Percentiles rank a stretch among this genome's conserved stretches.
Evolutionary conservation across 768 basidiomycete genomes (phyloP).

Genomic region (Coprinellus aureogranulatus): DNA sequence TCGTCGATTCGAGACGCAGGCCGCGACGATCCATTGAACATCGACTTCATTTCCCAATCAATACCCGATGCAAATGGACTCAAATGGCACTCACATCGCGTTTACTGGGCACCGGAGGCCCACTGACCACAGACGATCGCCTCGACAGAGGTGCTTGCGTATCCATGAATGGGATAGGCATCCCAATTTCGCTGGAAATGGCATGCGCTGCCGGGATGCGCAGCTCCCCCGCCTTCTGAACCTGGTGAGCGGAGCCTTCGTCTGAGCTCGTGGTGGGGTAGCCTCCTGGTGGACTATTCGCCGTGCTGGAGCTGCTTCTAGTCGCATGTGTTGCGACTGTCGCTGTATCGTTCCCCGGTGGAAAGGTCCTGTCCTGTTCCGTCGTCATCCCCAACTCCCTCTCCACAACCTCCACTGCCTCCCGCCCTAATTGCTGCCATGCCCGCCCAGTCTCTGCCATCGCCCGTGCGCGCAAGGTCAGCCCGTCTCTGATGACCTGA

Average conservation of each 20-base stretch:
- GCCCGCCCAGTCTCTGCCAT: constrained; percentile 66
- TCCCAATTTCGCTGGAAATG: constrained; percentile 34
- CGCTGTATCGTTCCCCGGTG: background rate
- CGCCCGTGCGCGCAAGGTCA: constrained; percentile 60
- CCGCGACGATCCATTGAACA: too few species aligned
- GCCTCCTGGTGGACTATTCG: background rate
- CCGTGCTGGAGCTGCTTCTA: too few species aligned
- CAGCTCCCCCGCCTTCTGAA: constrained; percentile 9
- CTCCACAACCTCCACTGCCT: constrained; percentile 48
- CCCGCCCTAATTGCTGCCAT: constrained; percentile 68
- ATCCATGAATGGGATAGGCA: constrained; percentile 21
- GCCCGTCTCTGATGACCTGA: constrained; percentile 59
- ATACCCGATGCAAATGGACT: too few species aligned
- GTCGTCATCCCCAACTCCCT: constrained; percentile 27
- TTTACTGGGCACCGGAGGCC: background rate
- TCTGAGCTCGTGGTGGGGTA: background rate
- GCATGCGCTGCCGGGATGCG: constrained; percentile 55
- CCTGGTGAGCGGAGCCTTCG: background rate
- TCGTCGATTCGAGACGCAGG: too few species aligned
- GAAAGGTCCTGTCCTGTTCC: constrained; percentile 6
- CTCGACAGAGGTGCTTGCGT: background rate
- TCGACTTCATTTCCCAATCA: too few species aligned
- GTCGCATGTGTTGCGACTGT: background rate
- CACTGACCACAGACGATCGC: background rate
- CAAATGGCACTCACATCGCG: background rate